Evolutionary conservation across 2,329 filamentous ascomycete species (phyloP), one percentile per base, ranked within the genome.

Genomic region (Venturia asperata): DNA sequence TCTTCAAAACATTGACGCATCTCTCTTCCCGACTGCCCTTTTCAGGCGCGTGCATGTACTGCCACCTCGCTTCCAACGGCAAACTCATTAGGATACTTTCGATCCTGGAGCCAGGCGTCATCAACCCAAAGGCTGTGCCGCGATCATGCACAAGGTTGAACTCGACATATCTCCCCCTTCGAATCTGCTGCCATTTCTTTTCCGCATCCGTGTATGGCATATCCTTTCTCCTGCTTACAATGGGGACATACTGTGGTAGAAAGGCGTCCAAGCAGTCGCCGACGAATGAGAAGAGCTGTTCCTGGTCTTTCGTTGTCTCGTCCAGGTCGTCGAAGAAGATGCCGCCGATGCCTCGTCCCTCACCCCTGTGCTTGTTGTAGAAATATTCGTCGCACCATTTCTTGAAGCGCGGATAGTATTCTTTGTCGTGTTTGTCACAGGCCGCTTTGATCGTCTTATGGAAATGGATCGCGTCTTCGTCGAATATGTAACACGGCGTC

Each of bases 241-340:
- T 96, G 37, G 94, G 93, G 1, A 97, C 72, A 73, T 97, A 99
- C 0, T 88, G 89, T 0, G 94, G 94, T 66, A 97, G 76, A 81
- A 99, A 99, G 11, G 92, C 88, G 67, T 87, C 85, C 65, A 97
- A 81, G 71, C 90, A 91, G 73, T 92, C 90, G 73, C 92, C 89
- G 64, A 92, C 85, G 70, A 97, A 97, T 19, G 89, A 86, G 74
- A 99, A 97, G 0, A 92, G 84, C 69, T 92, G 90, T 74, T 97
- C 92, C 70, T 90, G 87, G 72, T 94, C 90, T 67, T 92, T 91
- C 71, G 93, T 89, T 1, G 85, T 84, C 71, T 90, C 89, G 75
- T 99, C 94, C 17, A 99, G 82, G 75, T 99, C 94, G 77, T 99
- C 94, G 73, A 99, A 99, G 84, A 99, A 99, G 77, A 99, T 97